Percentiles rank a stretch among this genome's conserved stretches.
phyloP scores from a whole-genome alignment of 306 rosid genomes.

The Luffa acutangula region DNA sequence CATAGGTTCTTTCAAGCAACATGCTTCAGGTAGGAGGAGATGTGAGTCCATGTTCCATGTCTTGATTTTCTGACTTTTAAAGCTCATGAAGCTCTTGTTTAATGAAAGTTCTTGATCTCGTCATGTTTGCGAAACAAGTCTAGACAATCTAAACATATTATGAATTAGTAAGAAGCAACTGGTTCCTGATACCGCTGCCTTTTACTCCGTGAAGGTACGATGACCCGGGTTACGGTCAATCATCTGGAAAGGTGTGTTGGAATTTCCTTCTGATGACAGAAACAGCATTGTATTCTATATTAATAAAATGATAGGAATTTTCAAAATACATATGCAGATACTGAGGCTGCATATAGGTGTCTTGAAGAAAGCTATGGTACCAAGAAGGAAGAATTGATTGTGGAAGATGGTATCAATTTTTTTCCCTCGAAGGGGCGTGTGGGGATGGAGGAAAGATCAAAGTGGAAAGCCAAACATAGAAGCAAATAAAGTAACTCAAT shows the following conservation, averaged over 20 bases:
- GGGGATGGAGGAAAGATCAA: background rate
- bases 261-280: background rate
- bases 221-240: conserved; percentile 64
- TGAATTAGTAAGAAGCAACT: background rate
- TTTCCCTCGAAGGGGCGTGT: background rate
- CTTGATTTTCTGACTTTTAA: background rate
- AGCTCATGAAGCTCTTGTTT: background rate
- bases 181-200: background rate
- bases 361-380: conserved; percentile 56
- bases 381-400: conserved; percentile 35
- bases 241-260: conserved; percentile 64
- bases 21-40: background rate
- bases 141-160: background rate
- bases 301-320: background rate
- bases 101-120: background rate
- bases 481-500: background rate
- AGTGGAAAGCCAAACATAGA: background rate
- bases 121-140: background rate
- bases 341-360: conserved; percentile 58
- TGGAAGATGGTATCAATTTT: background rate
- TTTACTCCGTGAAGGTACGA: conserved; percentile 42
- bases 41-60: background rate
- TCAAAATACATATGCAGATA: conserved; percentile 58
- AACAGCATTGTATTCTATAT: background rate
- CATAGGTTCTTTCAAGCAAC: background rate